phyloP scores from a whole-genome alignment of 768 basidiomycete species.

The Bullera alba region DNA sequence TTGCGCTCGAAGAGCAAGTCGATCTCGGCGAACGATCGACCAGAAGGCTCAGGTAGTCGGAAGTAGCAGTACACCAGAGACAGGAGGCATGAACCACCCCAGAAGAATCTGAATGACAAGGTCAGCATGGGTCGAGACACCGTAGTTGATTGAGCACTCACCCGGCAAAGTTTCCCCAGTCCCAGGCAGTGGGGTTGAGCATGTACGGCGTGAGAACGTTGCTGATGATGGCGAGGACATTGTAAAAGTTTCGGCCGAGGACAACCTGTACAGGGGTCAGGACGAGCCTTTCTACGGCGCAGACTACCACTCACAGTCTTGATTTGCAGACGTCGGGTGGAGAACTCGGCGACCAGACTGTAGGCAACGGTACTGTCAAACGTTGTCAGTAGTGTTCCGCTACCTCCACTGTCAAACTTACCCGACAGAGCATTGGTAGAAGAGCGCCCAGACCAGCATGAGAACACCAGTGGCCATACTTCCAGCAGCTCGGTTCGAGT shows the following conservation, averaged over 20 bases:
- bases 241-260: slow-evolving; percentile 28
- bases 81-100: slow-evolving; percentile 28
- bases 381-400: slow-evolving; percentile 10
- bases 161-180: slow-evolving; percentile 31
- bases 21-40: slow-evolving; percentile 44
- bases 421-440: slow-evolving; percentile 44
- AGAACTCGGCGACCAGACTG: slow-evolving; percentile 43
- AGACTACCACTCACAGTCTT: no score
- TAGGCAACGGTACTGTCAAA: slow-evolving; percentile 19
- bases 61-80: slow-evolving; percentile 35
- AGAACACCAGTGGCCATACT: slow-evolving; percentile 41
- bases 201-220: slow-evolving; percentile 36
- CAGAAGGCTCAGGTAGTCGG: slow-evolving; percentile 33
- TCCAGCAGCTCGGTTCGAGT: slow-evolving; percentile 8
- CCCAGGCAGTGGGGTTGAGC: slow-evolving; percentile 39
- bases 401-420: slow-evolving; percentile 3
- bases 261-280: no score
- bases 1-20: slow-evolving; percentile 47
- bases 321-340: slow-evolving; percentile 42
- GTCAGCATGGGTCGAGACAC: no score
- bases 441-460: slow-evolving; percentile 45
- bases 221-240: slow-evolving; percentile 25
- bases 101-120: no score
- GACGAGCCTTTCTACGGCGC: no score
- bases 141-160: no score